Percentiles rank a stretch among this genome's conserved stretches.
Evolutionary conservation across 176 grass and related monocot species (phyloP).

Genomic region (Triticum urartu): DNA sequence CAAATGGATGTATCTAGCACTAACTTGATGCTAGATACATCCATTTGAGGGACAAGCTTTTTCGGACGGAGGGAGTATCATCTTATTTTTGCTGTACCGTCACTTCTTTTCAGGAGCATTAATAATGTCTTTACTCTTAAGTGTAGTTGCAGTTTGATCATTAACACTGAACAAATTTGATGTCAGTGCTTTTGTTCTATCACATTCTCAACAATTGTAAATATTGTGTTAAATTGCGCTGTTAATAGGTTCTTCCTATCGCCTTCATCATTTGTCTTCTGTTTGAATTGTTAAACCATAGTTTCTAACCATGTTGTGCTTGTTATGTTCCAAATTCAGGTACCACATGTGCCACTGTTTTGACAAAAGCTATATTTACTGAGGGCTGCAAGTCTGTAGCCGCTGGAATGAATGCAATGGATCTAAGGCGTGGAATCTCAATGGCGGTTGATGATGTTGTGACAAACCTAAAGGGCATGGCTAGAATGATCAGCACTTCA

Average conservation of each 20-base stretch:
- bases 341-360: slow-evolving; percentile 95
- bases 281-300: background rate
- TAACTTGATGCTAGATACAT: too few species aligned
- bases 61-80: background rate
- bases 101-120: background rate
- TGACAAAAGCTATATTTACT: slow-evolving; percentile 89
- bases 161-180: background rate
- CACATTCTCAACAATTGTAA: background rate
- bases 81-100: background rate
- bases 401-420: slow-evolving; percentile 98
- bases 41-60: too few species aligned
- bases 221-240: background rate
- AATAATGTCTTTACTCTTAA: background rate
- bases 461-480: slow-evolving; percentile 81
- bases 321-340: slow-evolving; percentile 41
- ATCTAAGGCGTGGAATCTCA: slow-evolving; percentile 92
- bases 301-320: background rate
- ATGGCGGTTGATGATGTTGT: slow-evolving; percentile 98
- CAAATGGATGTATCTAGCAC: too few species aligned
- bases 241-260: background rate
- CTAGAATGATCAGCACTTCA: slow-evolving; percentile 93
- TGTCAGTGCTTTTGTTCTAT: background rate
- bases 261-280: background rate
- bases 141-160: background rate
- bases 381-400: slow-evolving; percentile 98